phyloP scores from a whole-genome alignment of 2,329 filamentous ascomycete genomes.

The Helotiales sp. region DNA sequence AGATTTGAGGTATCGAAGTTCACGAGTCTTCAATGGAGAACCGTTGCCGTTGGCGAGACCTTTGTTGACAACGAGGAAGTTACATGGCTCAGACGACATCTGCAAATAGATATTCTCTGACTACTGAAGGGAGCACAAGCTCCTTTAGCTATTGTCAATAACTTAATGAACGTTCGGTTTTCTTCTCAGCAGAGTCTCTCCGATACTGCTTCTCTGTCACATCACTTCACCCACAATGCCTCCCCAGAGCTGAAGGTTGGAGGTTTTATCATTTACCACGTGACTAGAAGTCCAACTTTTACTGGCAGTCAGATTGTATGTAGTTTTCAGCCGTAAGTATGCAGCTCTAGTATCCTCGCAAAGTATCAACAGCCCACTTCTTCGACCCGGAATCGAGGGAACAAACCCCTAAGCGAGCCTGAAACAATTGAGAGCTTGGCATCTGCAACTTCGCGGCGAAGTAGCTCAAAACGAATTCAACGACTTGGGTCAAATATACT shows the following conservation, averaged over 20 bases:
- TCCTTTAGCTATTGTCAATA: background rate
- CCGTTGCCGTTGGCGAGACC: background rate
- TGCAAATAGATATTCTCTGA: background rate
- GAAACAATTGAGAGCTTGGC: background rate
- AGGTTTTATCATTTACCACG: no score
- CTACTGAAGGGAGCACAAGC: background rate
- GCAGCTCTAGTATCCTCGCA: no score
- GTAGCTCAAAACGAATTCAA: background rate
- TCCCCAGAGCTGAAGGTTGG: background rate
- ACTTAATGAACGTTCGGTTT: background rate
- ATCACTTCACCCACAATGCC: no score
- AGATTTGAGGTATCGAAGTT: constrained; percentile 56
- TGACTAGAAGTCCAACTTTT: no score
- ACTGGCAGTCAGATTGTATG: no score
- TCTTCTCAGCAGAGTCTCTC: no score
- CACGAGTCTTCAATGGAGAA: background rate
- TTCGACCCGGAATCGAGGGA: no score
- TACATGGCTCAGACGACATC: background rate
- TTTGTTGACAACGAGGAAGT: background rate
- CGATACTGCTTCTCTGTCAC: no score
- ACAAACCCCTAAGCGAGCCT: background rate
- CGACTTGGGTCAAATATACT: background rate
- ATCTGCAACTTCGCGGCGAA: background rate
- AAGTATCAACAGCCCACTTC: no score
- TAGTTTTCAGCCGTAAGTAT: no score